These are phyloP conservation scores for Gamarada debralockiae DNA, from an alignment of 495 filamentous ascomycete species.

Conservation along the genomic window DNA sequence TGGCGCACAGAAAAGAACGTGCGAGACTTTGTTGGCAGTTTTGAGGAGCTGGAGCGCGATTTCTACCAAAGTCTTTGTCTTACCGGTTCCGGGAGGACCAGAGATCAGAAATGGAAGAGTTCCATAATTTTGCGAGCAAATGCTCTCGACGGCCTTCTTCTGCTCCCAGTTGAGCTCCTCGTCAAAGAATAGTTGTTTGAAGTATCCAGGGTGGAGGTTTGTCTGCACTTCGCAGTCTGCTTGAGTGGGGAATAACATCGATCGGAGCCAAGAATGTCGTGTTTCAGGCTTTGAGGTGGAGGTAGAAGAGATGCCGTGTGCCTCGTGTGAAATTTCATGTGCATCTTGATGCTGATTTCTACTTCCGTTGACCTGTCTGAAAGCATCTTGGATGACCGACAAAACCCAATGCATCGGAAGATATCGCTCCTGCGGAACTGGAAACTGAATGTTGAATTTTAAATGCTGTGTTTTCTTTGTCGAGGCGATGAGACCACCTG, in stretches of 20 bases:
- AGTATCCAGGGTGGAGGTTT: constrained; percentile 30
- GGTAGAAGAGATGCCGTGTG: too few relatives aligned
- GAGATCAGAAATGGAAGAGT: constrained; percentile 48
- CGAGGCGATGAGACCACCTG: constrained; percentile 1
- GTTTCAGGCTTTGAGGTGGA: too few relatives aligned
- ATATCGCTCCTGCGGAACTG: constrained; percentile 20
- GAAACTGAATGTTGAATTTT: constrained; percentile 27
- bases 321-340: too few relatives aligned
- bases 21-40: constrained; percentile 23
- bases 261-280: constrained; percentile 33
- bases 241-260: constrained; percentile 46
- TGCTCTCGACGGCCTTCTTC: constrained; percentile 41
- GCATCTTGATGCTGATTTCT: too few relatives aligned
- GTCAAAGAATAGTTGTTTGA: constrained; percentile 34
- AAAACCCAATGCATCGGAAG: constrained; percentile 20
- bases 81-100: constrained; percentile 52
- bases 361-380: constrained; percentile 13
- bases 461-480: background rate
- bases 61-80: constrained; percentile 54
- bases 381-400: constrained; percentile 20
- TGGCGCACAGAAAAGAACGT: constrained; percentile 52
- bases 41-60: constrained; percentile 32
- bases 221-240: constrained; percentile 36
- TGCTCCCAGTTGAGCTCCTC: constrained; percentile 48
- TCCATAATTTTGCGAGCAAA: constrained; percentile 42